These are phyloP conservation scores for Chlorencoelia australis DNA, from an alignment of 2,329 filamentous ascomycete genomes.

Conservation along the genomic window DNA sequence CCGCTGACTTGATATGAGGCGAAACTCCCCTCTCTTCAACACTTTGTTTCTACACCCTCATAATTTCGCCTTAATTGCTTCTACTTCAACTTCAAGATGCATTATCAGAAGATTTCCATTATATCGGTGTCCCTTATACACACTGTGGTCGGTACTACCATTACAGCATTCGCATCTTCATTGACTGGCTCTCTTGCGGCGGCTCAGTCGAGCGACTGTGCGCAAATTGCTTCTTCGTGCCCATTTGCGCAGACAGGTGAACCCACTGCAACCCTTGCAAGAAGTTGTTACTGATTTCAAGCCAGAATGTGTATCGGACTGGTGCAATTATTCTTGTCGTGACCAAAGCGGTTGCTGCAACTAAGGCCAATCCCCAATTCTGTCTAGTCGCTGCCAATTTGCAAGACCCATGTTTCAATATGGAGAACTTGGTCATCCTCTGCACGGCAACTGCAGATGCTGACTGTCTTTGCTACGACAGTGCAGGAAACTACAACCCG, in stretches of 20 bases:
- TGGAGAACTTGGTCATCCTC: background rate
- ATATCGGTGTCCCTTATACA: background rate
- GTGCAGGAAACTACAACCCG: background rate
- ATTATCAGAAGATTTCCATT: background rate
- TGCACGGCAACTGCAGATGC: background rate
- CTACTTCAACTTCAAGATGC: background rate
- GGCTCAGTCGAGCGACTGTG: background rate
- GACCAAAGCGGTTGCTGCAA: background rate
- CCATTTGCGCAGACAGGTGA: background rate
- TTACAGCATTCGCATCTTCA: background rate
- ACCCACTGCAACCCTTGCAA: background rate
- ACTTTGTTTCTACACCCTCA: background rate
- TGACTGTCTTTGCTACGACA: background rate
- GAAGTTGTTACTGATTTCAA: background rate
- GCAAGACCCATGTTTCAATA: background rate
- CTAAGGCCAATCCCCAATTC: background rate
- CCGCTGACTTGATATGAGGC: too few species aligned
- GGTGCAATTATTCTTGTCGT: background rate
- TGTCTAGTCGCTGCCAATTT: background rate
- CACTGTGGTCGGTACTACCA: background rate
- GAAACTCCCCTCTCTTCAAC: background rate
- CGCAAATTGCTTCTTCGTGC: background rate
- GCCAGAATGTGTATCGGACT: background rate
- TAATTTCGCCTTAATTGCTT: background rate
- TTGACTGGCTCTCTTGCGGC: background rate